Conservation (phyloP, 2,329 filamentous ascomycete species). For the Mariannaea elegans region DNA sequence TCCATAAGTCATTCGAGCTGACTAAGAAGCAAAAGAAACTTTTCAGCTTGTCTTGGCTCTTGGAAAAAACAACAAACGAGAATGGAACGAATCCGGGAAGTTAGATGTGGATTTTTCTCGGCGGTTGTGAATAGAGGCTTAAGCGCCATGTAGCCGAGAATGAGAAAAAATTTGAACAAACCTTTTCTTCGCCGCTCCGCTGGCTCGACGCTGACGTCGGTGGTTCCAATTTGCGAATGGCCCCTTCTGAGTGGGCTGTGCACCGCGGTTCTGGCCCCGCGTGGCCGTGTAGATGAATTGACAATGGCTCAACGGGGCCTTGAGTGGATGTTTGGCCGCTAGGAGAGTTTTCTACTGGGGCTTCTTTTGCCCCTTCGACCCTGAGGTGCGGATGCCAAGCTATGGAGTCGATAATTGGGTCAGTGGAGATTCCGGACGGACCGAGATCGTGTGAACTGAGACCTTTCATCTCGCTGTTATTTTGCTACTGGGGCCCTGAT, state of each 20-base stretch:
- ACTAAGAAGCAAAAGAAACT: neutral
- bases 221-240: neutral
- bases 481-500: neutral
- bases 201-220: neutral
- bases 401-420: neutral
- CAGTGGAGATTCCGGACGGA: neutral
- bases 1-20: neutral
- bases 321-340: neutral
- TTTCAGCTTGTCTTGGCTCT: neutral
- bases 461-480: neutral
- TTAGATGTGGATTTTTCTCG: too few relatives aligned
- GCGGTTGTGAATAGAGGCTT: too few relatives aligned
- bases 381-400: too few relatives aligned
- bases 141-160: too few relatives aligned
- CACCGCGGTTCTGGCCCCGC: constrained; percentile 10
- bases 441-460: neutral
- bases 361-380: too few relatives aligned
- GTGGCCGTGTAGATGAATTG: neutral
- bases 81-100: too few relatives aligned
- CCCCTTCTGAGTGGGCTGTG: neutral
- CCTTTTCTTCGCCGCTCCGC: too few relatives aligned
- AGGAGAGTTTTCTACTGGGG: constrained; percentile 4
- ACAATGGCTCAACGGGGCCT: neutral
- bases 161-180: too few relatives aligned
- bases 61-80: too few relatives aligned